These are phyloP conservation scores for Carallia brachiata DNA, from an alignment of 345 rosid genomes.

Conservation along the genomic window DNA sequence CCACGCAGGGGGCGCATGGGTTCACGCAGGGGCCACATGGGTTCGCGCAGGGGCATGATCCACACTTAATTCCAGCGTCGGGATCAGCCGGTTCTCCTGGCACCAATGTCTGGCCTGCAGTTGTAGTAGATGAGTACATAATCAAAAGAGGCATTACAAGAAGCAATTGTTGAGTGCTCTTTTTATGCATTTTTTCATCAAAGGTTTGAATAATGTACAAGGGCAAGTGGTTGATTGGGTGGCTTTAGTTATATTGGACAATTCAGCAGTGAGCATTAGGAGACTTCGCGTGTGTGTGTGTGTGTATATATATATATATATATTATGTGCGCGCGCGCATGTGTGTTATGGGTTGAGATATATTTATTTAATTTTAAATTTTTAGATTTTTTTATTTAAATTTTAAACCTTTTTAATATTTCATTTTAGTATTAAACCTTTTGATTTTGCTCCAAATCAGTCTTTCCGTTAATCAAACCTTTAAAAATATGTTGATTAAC, in stretches of 20 bases:
- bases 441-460: too few relatives aligned
- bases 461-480: too few relatives aligned
- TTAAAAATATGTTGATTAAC: too few relatives aligned
- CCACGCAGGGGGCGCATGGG: too few relatives aligned
- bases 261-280: not conserved
- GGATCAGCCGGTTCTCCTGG: slow-evolving; percentile 25
- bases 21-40: slow-evolving; percentile 37
- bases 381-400: too few relatives aligned
- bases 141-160: slow-evolving; percentile 10
- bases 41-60: slow-evolving; percentile 47
- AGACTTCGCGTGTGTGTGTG: not conserved
- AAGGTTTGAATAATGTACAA: too few relatives aligned
- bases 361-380: too few relatives aligned
- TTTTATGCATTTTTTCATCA: not conserved
- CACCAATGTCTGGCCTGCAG: slow-evolving; percentile 19
- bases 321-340: too few relatives aligned
- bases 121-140: slow-evolving; percentile 11
- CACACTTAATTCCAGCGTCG: slow-evolving; percentile 37
- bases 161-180: not conserved
- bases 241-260: not conserved
- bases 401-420: too few relatives aligned
- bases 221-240: slow-evolving; percentile 5
- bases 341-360: too few relatives aligned
- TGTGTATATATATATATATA: too few relatives aligned
- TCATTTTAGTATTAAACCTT: too few relatives aligned